Conservation (phyloP, 495 filamentous ascomycete genomes). For the Aspergillus incahuasiensis region DNA sequence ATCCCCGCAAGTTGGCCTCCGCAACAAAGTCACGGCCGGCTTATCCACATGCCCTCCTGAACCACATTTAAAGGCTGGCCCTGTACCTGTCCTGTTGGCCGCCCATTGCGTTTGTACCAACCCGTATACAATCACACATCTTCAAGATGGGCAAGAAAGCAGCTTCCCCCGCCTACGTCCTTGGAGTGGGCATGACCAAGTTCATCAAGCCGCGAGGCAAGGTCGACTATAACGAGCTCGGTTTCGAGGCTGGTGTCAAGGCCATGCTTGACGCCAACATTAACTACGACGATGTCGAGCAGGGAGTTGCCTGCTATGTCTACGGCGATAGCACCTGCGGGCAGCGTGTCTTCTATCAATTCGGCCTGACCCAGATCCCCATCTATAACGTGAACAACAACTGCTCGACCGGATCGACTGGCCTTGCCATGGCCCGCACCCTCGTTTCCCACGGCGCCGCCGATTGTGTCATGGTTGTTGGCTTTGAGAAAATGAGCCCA, state of each 20-base stretch:
- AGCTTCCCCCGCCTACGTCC: slow-evolving; percentile 67
- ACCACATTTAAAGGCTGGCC: not conserved
- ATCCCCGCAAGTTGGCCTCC: slow-evolving; percentile 21
- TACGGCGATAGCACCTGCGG: slow-evolving; percentile 94
- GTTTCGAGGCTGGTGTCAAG: slow-evolving; percentile 93
- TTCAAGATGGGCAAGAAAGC: slow-evolving; percentile 46
- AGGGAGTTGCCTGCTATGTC: slow-evolving; percentile 95
- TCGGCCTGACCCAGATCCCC: slow-evolving; percentile 93
- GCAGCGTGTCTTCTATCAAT: slow-evolving; percentile 98
- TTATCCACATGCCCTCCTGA: slow-evolving; percentile 9
- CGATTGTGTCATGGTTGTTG: slow-evolving; percentile 84
- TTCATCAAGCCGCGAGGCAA: slow-evolving; percentile 97
- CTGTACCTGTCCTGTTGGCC: not conserved
- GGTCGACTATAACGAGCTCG: slow-evolving; percentile 63
- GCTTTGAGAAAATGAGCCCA: slow-evolving; percentile 97
- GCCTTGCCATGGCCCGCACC: slow-evolving; percentile 76
- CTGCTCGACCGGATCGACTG: slow-evolving; percentile 89
- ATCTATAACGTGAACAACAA: slow-evolving; percentile 99
- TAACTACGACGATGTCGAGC: slow-evolving; percentile 94
- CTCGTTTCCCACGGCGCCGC: slow-evolving; percentile 75
- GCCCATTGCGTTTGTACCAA: not conserved
- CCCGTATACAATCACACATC: not conserved
- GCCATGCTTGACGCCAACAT: slow-evolving; percentile 93
- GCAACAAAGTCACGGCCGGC: slow-evolving; percentile 7
- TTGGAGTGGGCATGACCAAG: slow-evolving; percentile 97